Evolutionary conservation across 345 rosid species (phyloP).

Genomic region (Toxicodendron radicans): DNA sequence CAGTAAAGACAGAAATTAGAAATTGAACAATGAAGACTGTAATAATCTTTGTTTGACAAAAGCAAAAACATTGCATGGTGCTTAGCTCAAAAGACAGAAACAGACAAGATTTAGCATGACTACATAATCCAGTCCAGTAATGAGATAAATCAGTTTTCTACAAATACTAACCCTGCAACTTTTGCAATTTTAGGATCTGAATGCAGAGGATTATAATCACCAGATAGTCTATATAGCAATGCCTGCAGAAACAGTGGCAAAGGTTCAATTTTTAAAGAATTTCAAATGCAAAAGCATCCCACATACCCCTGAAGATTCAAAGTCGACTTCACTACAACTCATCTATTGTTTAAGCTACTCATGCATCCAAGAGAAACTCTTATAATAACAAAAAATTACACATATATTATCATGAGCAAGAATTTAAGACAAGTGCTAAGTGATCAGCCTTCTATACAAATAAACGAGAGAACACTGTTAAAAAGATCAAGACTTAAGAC

Average conservation of each 20-base stretch:
- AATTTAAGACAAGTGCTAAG: not conserved
- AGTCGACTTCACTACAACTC: not conserved
- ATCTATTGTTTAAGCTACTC: not conserved
- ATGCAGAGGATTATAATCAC: conserved; percentile 95
- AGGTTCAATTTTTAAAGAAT: conserved; percentile 17
- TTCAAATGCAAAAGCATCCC: conserved; percentile 16
- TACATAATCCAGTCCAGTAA: not conserved
- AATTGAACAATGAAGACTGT: not conserved
- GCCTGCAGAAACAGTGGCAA: conserved; percentile 58
- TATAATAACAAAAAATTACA: not conserved
- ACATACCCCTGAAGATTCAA: not conserved
- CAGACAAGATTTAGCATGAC: not conserved
- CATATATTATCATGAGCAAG: not conserved
- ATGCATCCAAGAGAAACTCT: not conserved
- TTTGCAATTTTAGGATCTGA: conserved; percentile 80
- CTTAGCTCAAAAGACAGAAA: not conserved
- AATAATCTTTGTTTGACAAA: not conserved
- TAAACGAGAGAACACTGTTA: not conserved
- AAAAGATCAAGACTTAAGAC: not conserved
- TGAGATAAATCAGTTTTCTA: conserved; percentile 1
- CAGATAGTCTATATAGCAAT: conserved; percentile 84
- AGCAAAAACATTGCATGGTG: not conserved
- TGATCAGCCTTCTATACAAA: not conserved
- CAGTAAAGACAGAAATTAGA: not conserved
- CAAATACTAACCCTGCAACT: conserved; percentile 69